Conservation (phyloP, 306 rosid genomes). For the Argentina anserina region DNA sequence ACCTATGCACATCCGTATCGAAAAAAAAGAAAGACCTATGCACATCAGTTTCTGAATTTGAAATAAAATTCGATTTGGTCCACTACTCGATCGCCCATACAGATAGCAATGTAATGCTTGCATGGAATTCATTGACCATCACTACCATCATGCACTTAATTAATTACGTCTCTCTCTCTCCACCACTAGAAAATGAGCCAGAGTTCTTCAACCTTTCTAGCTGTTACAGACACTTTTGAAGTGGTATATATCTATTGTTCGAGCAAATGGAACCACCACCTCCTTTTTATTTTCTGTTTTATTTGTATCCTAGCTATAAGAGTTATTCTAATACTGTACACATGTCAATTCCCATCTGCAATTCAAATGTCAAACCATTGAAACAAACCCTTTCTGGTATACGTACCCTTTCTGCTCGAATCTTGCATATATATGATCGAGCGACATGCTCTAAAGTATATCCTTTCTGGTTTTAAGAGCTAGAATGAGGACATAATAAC, state of each 20-base stretch:
- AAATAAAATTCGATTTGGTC: conserved; percentile 18
- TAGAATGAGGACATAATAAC: neutral
- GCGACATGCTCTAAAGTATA: neutral
- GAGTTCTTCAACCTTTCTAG: too few relatives aligned
- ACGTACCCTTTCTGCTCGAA: too few relatives aligned
- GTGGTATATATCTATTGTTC: too few relatives aligned
- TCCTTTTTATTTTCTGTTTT: neutral
- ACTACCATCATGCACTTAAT: neutral
- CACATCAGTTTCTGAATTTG: neutral
- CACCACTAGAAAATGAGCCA: too few relatives aligned
- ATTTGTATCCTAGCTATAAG: too few relatives aligned
- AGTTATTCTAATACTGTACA: too few relatives aligned
- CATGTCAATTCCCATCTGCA: neutral
- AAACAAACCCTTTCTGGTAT: neutral
- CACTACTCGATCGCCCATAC: conserved; percentile 5
- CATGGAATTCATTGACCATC: conserved; percentile 7
- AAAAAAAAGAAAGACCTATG: neutral
- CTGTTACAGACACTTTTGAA: too few relatives aligned
- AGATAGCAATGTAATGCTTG: neutral
- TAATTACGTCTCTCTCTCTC: conserved; percentile 15
- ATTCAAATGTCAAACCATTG: conserved; percentile 29
- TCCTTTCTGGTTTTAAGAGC: neutral
- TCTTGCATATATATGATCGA: neutral
- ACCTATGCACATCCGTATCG: too few relatives aligned
- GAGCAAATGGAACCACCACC: too few relatives aligned